Evolutionary conservation across 495 filamentous ascomycete species (phyloP).

Genomic region (Xylona heveae): DNA sequence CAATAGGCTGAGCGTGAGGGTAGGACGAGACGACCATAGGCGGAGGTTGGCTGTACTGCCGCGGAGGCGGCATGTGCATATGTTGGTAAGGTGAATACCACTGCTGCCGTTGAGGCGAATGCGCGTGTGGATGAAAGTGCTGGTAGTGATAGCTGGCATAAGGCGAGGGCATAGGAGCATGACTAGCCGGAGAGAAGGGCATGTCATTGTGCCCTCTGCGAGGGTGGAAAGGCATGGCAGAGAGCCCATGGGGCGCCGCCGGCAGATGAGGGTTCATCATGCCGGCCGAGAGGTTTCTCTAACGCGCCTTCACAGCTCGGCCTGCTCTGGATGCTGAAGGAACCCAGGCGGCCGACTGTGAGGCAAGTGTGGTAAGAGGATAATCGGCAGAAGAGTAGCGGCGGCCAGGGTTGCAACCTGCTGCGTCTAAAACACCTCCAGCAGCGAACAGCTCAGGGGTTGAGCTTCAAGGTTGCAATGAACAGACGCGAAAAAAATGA

Average conservation of each 20-base stretch:
- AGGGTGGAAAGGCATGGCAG: slow-evolving; percentile 22
- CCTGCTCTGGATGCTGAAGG: too few relatives aligned
- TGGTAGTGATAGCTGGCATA: slow-evolving; percentile 25
- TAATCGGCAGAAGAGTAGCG: too few relatives aligned
- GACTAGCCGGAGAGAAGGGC: slow-evolving; percentile 23
- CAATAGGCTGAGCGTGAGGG: slow-evolving; percentile 22
- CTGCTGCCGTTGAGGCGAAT: slow-evolving; percentile 9
- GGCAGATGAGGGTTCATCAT: slow-evolving; percentile 35
- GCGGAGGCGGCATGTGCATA: slow-evolving; percentile 12
- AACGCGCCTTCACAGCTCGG: too few relatives aligned
- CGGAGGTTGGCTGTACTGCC: slow-evolving; percentile 16
- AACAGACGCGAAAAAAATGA: too few relatives aligned
- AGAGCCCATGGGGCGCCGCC: slow-evolving; percentile 31
- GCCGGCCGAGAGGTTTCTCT: too few relatives aligned
- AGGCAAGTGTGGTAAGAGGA: too few relatives aligned
- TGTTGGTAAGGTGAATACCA: slow-evolving; percentile 12
- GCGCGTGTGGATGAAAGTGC: slow-evolving; percentile 10
- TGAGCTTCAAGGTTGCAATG: too few relatives aligned
- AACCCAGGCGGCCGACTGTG: too few relatives aligned
- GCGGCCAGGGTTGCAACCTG: too few relatives aligned
- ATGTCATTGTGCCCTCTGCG: slow-evolving; percentile 27
- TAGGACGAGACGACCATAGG: slow-evolving; percentile 30
- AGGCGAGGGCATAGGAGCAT: slow-evolving; percentile 20
- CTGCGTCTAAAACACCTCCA: too few relatives aligned
- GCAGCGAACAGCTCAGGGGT: too few relatives aligned